Evolutionary conservation across 352 stramenopile species (phyloP).

Genomic region (Phytophthora palmivora): DNA sequence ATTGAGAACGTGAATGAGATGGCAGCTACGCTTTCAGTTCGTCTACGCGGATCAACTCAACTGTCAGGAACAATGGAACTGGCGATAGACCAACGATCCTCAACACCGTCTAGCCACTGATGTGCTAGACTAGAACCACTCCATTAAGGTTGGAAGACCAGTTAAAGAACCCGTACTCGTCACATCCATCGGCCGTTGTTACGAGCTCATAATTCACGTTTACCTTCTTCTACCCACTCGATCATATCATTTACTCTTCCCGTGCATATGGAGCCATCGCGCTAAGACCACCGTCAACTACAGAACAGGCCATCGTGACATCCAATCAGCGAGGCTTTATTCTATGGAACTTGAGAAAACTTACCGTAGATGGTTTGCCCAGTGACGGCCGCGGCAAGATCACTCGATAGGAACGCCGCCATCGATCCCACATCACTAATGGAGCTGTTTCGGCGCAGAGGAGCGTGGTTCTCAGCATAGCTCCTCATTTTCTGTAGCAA

Average conservation of each 20-base stretch:
- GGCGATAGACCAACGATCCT: conserved; percentile 2
- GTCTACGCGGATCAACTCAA: conserved; percentile 11
- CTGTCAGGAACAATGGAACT: conserved; percentile 7
- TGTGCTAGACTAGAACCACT: background rate
- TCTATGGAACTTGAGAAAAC: conserved; percentile 9
- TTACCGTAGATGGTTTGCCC: conserved; percentile 91
- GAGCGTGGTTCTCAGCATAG: conserved; percentile 67
- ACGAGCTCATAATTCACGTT: background rate
- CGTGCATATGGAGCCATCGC: conserved; percentile 54
- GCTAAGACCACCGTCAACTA: conserved; percentile 83
- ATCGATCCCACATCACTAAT: conserved; percentile 81
- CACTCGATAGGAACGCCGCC: conserved; percentile 82
- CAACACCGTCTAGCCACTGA: background rate
- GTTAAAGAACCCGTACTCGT: no score
- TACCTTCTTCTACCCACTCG: background rate
- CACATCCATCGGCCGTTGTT: background rate
- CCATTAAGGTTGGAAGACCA: conserved; percentile 11
- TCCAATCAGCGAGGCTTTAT: background rate
- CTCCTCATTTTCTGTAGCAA: conserved; percentile 79
- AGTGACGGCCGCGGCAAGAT: conserved; percentile 79
- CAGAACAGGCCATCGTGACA: conserved; percentile 14
- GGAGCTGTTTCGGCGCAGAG: conserved; percentile 77
- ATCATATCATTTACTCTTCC: conserved; percentile 19
- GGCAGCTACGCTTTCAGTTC: conserved; percentile 4
- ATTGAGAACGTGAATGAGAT: conserved; percentile 11